Conservation (phyloP, 768 basidiomycete genomes). For the Symmetrospora coprosmae region DNA sequence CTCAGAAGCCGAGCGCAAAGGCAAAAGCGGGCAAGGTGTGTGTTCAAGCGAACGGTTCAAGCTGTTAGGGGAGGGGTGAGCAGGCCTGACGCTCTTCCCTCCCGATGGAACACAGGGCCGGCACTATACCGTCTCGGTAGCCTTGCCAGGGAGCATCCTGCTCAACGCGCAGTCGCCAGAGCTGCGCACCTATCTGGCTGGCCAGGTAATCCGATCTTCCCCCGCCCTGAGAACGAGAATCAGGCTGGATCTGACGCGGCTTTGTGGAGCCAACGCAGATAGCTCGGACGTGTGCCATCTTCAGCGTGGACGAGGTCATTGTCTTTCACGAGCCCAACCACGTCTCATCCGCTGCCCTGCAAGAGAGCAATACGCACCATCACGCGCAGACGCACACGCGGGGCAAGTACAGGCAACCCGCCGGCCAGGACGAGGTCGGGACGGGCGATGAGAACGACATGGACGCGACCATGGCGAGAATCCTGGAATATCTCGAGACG, state of each 20-base stretch:
- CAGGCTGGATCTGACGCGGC: neutral
- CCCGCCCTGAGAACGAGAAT: neutral
- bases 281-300: constrained; percentile 20
- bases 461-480: neutral
- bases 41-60: neutral
- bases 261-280: constrained; percentile 6
- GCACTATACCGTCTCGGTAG: constrained; percentile 6
- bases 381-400: neutral
- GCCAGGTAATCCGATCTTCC: neutral
- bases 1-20: constrained; percentile 16
- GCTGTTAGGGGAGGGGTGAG: no score
- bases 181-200: constrained; percentile 5
- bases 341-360: neutral
- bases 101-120: neutral
- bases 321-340: constrained; percentile 14
- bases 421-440: neutral
- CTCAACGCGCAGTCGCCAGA: constrained; percentile 18
- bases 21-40: neutral
- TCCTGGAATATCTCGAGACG: constrained; percentile 23
- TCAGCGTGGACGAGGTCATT: constrained; percentile 17
- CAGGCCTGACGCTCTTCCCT: neutral
- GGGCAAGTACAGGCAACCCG: neutral
- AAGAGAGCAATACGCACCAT: neutral
- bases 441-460: constrained; percentile 3
- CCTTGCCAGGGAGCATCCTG: constrained; percentile 18